Evolutionary conservation across 352 stramenopile species (phyloP), one percentile per base, ranked within the genome.

Genomic region (Phytophthora pistaciae): DNA sequence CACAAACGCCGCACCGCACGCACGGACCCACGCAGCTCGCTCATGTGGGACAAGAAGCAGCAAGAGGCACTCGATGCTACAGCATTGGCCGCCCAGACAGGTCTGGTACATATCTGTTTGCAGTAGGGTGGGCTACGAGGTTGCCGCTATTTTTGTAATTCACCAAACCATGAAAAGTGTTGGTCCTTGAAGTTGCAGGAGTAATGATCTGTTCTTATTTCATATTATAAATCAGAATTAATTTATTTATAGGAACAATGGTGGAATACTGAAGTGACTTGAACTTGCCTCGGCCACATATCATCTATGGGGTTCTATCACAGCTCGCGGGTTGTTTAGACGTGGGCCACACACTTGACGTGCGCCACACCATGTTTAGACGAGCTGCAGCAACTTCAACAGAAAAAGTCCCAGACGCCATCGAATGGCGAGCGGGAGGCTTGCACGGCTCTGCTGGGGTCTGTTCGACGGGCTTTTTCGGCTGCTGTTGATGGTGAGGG

Each of bases 1-100:
- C 87, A 96, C 76, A 92, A 94, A 63, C 77, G 91, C 33, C 85
- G 89, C 49, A 94, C 85, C 29, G 91, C 89, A 18, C 87, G 87
- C 18, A 84, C 78, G 11, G 88, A 96, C 57, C 87, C 87, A 38
- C 80, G 88, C 2, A 90, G 80, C 57, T 93, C 89, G 54, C 71
- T 96, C 23, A 73, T 88, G 62, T 96, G 89, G 89, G 85, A 95
- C 70, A 91, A 92, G 56, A 70, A 70, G 27, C 77, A 92, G 73
- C 86, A 96, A 71, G 57, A 80, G 33, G 75, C 78, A 53, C 70
- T 96, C 10, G 78, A 94, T 36, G 64, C 57, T 14, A 76, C 82
- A 42, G 87, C 87, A 1, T 57, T 78, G 10, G 61, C 64, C 25
- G 58, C 83, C 27, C 89, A 96, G 70, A 77, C 78, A 60, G 87